Base-by-base conservation (phyloP, 106 monocot species). In the Phalaenopsis aphrodite region DNA sequence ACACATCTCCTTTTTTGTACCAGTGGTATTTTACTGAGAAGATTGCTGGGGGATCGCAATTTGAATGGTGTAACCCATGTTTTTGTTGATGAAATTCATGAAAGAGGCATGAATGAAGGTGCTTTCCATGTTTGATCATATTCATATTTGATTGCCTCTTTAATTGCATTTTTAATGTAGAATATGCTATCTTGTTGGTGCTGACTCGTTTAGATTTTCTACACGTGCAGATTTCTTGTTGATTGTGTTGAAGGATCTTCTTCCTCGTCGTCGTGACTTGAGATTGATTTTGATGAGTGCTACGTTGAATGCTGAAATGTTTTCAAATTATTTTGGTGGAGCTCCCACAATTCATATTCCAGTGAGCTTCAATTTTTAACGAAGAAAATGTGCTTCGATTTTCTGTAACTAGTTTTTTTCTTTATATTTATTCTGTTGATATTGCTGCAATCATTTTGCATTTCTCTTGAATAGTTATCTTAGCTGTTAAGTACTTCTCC, bases 71-170 rank as follows among this genome's bases (percentile, higher is more conserved):
- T 99, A 67, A 95, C 99, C 56, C 99, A 99, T 89, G 99, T 99
- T 82, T 99, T 99, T 88, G 99, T 99, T 85, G 99, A 99, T 88
- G 99, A 99, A 85, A 99, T 99, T 83, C 99, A 99, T 87, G 99
- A 99, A 87, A 89, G 99, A 77, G 99, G 99, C 86, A 99, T 99
- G 99, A 99, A 99, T 88, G 99, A 99, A 95, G 99, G 99, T 99
- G 42, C 21, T 85, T 77, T 73, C 66, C 52, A 80, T 52, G 46
- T n/a, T 38, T 39, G 9, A 55, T 18, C 16, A 58, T 65, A 74
- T 74, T 42, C 19, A 69, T 15, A 16, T 24, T 30, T 30, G 16
- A 30, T 24, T 76, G 6, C 23, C 49, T 49, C 12, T 24, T 61
- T 52, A 23, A 49, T 18, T 48, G 9, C 11, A 76, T n/a, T 49